Conservation (phyloP, 768 basidiomycete species). For the Xerocomus spinulosus region DNA sequence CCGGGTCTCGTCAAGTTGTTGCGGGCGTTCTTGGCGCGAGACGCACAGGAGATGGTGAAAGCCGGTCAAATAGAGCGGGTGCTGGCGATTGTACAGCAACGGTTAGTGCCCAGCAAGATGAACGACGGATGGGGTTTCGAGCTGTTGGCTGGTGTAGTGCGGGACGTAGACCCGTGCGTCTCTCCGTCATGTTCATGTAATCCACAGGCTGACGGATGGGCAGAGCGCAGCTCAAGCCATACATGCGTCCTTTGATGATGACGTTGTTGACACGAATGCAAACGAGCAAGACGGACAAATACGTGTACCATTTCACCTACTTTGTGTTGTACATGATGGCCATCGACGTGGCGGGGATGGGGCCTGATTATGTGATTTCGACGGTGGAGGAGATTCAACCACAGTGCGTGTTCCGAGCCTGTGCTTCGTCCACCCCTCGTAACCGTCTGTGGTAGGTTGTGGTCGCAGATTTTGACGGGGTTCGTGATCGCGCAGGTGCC, state of each 20-base stretch:
- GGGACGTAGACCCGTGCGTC: conserved; percentile 62
- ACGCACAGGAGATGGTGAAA: conserved; percentile 60
- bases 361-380: conserved; percentile 75
- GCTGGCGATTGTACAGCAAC: conserved; percentile 85
- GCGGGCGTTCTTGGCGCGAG: conserved; percentile 75
- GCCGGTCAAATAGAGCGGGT: conserved; percentile 72
- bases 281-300: conserved; percentile 84
- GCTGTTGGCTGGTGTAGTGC: conserved; percentile 72
- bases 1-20: conserved; percentile 89
- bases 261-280: conserved; percentile 84
- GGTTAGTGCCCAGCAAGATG: conserved; percentile 78
- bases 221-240: conserved; percentile 63
- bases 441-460: conserved; percentile 44
- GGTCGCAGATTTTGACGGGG: conserved; percentile 71
- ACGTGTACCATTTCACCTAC: conserved; percentile 72
- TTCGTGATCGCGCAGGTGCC: conserved; percentile 79
- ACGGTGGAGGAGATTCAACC: conserved; percentile 81
- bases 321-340: conserved; percentile 78
- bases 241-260: conserved; percentile 70
- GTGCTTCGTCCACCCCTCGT: too few relatives aligned
- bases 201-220: not conserved
- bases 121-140: conserved; percentile 94
- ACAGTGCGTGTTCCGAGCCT: conserved; percentile 44
- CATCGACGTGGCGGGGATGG: conserved; percentile 64
- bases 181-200: not conserved